Conservation (phyloP, 2,329 filamentous ascomycete genomes). For the Penicillium sp. region DNA sequence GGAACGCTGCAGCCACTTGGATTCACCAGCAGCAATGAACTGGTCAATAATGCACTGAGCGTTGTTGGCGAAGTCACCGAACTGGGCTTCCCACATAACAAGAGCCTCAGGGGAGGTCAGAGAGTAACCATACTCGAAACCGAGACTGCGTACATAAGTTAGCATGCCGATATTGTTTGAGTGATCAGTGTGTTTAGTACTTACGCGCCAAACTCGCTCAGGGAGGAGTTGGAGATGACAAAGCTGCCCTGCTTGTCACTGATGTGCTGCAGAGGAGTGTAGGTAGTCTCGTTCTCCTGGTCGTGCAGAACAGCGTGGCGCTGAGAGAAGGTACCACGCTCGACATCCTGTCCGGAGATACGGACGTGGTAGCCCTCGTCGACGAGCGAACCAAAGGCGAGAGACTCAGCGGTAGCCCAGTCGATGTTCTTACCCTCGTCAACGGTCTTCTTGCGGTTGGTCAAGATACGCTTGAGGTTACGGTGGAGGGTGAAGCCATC, state of each 20-base stretch:
- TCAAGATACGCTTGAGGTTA: slow-evolving; percentile 95
- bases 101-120: slow-evolving; percentile 94
- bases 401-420: slow-evolving; percentile 94
- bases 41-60: slow-evolving; percentile 99
- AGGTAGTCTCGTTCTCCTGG: slow-evolving; percentile 90
- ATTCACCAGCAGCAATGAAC: slow-evolving; percentile 96
- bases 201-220: slow-evolving; percentile 70
- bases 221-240: slow-evolving; percentile 94
- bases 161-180: slow-evolving; percentile 34
- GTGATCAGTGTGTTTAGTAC: slow-evolving; percentile 24
- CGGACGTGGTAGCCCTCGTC: slow-evolving; percentile 95
- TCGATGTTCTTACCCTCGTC: slow-evolving; percentile 93
- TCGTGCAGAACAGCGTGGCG: slow-evolving; percentile 97
- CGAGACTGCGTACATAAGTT: slow-evolving; percentile 72
- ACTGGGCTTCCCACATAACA: slow-evolving; percentile 99
- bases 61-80: slow-evolving; percentile 99
- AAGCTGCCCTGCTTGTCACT: slow-evolving; percentile 93
- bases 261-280: slow-evolving; percentile 88
- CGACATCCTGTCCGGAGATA: slow-evolving; percentile 97
- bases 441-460: slow-evolving; percentile 87
- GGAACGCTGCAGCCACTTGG: slow-evolving; percentile 98
- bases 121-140: slow-evolving; percentile 98
- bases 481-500: slow-evolving; percentile 88
- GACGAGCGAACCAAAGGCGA: slow-evolving; percentile 90
- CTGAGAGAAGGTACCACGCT: slow-evolving; percentile 99